A percentile compares a stretch with the other conserved stretches of the same genome.
Evolutionary conservation across 208 protist species (phyloP).

Genomic region (Acanthamoeba castellanii): DNA sequence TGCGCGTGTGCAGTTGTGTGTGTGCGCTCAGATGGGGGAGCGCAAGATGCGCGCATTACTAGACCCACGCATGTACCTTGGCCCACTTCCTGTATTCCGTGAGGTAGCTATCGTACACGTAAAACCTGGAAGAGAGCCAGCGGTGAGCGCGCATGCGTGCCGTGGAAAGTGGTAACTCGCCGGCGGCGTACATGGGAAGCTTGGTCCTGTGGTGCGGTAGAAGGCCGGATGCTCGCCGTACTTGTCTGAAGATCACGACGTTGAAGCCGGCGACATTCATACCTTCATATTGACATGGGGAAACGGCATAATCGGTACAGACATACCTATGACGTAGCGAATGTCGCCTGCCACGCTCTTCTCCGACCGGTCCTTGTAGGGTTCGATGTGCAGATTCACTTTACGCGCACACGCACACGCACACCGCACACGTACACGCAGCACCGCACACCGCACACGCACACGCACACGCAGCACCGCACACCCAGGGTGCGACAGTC

Average conservation of each 20-base stretch:
- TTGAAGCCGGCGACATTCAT: conserved; percentile 10
- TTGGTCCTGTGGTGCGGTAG: conserved; percentile 68
- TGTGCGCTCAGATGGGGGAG: background rate
- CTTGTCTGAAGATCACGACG: background rate
- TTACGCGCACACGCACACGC: background rate
- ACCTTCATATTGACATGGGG: background rate
- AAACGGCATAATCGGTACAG: too few species aligned
- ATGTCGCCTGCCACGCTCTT: background rate
- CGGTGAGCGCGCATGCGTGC: background rate
- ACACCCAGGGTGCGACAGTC: background rate
- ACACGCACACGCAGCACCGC: too few species aligned
- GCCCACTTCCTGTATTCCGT: conserved; percentile 78
- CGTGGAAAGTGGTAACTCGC: background rate
- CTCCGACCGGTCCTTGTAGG: background rate
- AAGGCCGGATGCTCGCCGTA: conserved; percentile 74
- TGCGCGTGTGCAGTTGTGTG: too few species aligned
- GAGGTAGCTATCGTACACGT: conserved; percentile 86
- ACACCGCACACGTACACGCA: background rate
- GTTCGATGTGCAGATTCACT: conserved; percentile 58
- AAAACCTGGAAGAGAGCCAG: background rate
- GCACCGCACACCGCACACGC: too few species aligned
- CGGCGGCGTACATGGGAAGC: conserved; percentile 10
- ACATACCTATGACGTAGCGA: conserved; percentile 29
- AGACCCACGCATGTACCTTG: background rate
- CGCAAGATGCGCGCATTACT: background rate